These are phyloP conservation scores for Parmelia sp. DNA, from an alignment of 495 filamentous ascomycete genomes.

Conservation along the genomic window DNA sequence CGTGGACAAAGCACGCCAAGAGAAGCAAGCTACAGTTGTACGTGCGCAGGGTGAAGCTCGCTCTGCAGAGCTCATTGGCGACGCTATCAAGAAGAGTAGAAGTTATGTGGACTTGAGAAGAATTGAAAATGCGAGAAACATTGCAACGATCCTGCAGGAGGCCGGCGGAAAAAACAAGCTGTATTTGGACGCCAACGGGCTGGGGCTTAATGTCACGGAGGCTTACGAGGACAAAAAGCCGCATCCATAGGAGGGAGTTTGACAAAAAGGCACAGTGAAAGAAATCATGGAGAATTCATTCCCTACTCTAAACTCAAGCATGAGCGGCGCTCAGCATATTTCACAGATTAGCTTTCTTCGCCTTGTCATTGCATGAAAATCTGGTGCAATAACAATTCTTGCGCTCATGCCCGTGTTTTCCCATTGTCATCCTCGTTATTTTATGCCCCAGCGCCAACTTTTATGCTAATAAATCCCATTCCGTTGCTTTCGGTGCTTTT, in stretches of 20 bases:
- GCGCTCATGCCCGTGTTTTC: background rate
- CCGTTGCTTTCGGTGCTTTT: background rate
- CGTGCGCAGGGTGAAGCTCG: constrained; percentile 98
- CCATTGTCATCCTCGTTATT: background rate
- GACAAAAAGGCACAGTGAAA: background rate
- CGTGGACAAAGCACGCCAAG: constrained; percentile 97
- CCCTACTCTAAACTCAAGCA: constrained; percentile 8
- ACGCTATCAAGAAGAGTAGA: constrained; percentile 98
- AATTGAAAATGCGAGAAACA: constrained; percentile 90
- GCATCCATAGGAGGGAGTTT: constrained; percentile 8
- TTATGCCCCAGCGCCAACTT: background rate
- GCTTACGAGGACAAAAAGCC: constrained; percentile 40
- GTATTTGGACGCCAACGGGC: constrained; percentile 78
- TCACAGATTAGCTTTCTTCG: background rate
- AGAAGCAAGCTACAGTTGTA: constrained; percentile 98
- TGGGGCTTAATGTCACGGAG: constrained; percentile 83
- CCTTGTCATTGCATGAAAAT: too few species aligned
- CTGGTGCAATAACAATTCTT: too few species aligned
- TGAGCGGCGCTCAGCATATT: constrained; percentile 6
- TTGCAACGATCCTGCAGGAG: constrained; percentile 78
- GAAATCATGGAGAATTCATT: background rate
- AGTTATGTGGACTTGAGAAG: constrained; percentile 93
- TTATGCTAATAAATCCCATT: background rate
- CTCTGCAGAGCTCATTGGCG: constrained; percentile 94
- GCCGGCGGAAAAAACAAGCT: constrained; percentile 87